Conservation (phyloP, 2,329 filamentous ascomycete species). For the Fusarium subtropicale region DNA sequence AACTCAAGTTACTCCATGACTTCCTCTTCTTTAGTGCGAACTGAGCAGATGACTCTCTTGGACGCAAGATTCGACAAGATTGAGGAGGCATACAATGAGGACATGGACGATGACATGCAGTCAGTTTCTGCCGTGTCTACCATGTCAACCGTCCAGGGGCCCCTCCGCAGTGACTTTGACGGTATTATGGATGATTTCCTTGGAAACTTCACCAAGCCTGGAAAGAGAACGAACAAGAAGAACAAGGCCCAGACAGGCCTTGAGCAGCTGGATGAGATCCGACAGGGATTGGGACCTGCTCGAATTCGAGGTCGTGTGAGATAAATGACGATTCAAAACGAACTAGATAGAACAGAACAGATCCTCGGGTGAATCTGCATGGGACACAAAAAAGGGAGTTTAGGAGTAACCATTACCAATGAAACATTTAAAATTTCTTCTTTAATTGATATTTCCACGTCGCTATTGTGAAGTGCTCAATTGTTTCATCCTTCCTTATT, state of each 20-base stretch:
- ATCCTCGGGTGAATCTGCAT: neutral
- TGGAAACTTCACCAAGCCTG: slow-evolving; percentile 75
- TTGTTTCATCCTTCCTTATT: slow-evolving; percentile 6
- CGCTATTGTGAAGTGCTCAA: neutral
- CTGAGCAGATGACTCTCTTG: slow-evolving; percentile 84
- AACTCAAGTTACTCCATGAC: slow-evolving; percentile 93
- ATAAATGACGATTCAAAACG: slow-evolving; percentile 14
- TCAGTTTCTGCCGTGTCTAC: slow-evolving; percentile 72
- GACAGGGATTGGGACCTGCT: slow-evolving; percentile 81
- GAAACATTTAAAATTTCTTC: slow-evolving; percentile 7
- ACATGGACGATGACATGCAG: slow-evolving; percentile 61
- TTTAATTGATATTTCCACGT: neutral
- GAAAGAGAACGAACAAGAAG: slow-evolving; percentile 82
- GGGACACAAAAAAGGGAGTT: slow-evolving; percentile 30
- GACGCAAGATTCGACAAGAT: slow-evolving; percentile 93
- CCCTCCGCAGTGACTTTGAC: slow-evolving; percentile 83
- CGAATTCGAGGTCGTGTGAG: slow-evolving; percentile 60
- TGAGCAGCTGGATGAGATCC: slow-evolving; percentile 90
- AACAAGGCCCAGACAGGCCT: slow-evolving; percentile 83
- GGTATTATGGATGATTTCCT: slow-evolving; percentile 94
- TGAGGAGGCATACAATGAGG: slow-evolving; percentile 77
- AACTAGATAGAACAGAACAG: neutral
- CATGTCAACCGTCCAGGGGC: slow-evolving; percentile 74
- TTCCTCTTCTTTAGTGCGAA: slow-evolving; percentile 86
- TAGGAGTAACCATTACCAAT: slow-evolving; percentile 23